Conservation (phyloP, 2,329 filamentous ascomycete species). For the Paracoccidioides lutzii region DNA sequence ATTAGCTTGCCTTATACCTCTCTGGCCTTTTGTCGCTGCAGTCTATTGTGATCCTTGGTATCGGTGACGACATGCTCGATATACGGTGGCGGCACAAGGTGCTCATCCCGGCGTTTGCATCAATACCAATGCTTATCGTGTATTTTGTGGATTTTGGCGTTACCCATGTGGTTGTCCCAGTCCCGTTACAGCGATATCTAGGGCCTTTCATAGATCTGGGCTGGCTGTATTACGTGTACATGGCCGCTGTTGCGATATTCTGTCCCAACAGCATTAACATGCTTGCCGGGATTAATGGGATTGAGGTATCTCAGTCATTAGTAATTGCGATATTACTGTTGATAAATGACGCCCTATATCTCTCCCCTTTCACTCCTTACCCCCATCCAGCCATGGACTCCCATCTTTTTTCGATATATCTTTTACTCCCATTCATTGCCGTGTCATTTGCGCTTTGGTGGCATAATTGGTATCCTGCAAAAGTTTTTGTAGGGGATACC, state of each 20-base stretch:
- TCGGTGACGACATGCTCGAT: conserved; percentile 93
- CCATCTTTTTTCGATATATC: conserved; percentile 89
- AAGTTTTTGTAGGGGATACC: conserved; percentile 93
- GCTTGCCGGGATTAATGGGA: conserved; percentile 96
- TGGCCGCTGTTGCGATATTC: conserved; percentile 93
- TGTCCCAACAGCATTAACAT: conserved; percentile 99
- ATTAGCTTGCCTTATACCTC: conserved; percentile 79
- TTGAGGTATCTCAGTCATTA: conserved; percentile 88
- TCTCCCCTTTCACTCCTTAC: conserved; percentile 59
- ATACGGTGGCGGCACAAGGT: conserved; percentile 99
- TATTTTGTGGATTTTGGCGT: conserved; percentile 99
- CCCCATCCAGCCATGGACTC: conserved; percentile 91
- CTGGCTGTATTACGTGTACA: conserved; percentile 83
- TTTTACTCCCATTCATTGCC: conserved; percentile 85
- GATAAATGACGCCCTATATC: conserved; percentile 79
- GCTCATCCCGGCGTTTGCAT: conserved; percentile 87
- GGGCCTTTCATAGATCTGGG: conserved; percentile 76
- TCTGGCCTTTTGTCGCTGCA: conserved; percentile 89
- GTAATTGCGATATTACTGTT: conserved; percentile 75
- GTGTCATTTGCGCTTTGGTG: conserved; percentile 74
- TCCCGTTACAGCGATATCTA: conserved; percentile 70
- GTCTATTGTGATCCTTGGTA: conserved; percentile 76
- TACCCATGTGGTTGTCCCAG: conserved; percentile 83
- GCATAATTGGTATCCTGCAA: conserved; percentile 94
- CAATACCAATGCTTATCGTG: conserved; percentile 84